Conservation (phyloP, 2,329 filamentous ascomycete genomes). For the Cordyceps farinosa region DNA sequence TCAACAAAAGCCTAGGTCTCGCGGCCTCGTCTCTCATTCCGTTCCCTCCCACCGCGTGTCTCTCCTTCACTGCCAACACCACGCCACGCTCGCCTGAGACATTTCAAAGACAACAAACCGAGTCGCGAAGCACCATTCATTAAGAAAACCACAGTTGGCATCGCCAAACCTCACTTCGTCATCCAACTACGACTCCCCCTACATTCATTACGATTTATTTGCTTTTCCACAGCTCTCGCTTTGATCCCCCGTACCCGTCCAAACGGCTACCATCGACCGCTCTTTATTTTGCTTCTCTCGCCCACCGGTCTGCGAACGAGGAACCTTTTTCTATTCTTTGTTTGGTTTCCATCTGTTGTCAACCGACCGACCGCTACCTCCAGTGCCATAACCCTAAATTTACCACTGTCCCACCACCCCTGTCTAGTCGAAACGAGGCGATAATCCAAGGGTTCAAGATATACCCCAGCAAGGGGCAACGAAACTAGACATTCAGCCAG, state of each 20-base stretch:
- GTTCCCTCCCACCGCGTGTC: neutral
- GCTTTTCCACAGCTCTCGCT: conserved; percentile 1
- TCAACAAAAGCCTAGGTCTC: neutral
- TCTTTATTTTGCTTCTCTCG: neutral
- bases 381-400: neutral
- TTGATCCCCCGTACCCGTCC: neutral
- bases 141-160: neutral
- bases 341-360: neutral
- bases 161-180: neutral
- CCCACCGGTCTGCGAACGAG: neutral
- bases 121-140: conserved; percentile 4
- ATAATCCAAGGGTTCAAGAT: conserved; percentile 10
- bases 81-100: conserved; percentile 13
- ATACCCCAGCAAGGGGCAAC: neutral
- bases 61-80: conserved; percentile 1
- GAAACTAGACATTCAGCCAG: neutral
- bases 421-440: conserved; percentile 10
- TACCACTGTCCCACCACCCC: neutral
- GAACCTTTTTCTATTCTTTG: neutral
- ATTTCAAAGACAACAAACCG: conserved; percentile 15
- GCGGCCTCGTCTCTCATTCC: neutral
- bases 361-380: neutral
- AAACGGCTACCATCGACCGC: neutral
- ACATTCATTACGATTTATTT: neutral
- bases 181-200: conserved; percentile 1